Evolutionary conservation across 345 rosid genomes (phyloP).

Genomic region (Cardiospermum halicacabum): DNA sequence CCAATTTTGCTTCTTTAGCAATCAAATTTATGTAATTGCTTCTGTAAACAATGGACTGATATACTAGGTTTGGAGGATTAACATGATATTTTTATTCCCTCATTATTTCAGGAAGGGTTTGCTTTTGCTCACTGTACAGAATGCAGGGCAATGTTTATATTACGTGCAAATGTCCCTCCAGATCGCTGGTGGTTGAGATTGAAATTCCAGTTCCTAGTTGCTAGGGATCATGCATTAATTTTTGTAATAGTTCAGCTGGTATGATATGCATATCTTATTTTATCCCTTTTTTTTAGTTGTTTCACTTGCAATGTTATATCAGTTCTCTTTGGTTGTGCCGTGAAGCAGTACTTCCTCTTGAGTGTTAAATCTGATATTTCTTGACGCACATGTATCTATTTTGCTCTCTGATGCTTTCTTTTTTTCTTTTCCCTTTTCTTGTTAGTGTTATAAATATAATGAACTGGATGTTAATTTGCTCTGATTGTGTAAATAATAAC

Average conservation of each 20-base stretch:
- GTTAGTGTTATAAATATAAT: too few relatives aligned
- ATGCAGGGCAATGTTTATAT: constrained; percentile 85
- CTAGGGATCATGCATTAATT: constrained; percentile 88
- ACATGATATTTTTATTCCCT: constrained; percentile 1
- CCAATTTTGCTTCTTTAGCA: not conserved
- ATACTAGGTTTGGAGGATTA: constrained; percentile 9
- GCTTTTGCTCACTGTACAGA: constrained; percentile 99
- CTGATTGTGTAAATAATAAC: not conserved
- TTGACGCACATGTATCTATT: not conserved
- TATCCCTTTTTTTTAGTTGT: not conserved
- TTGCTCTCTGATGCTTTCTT: not conserved
- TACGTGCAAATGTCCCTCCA: constrained; percentile 93
- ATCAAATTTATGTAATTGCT: constrained; percentile 4
- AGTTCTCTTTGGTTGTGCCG: not conserved
- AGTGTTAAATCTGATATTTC: not conserved
- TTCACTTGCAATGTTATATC: not conserved
- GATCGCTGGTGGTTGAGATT: constrained; percentile 99
- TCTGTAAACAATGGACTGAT: not conserved
- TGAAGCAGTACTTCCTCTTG: not conserved
- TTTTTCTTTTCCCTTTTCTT: too few relatives aligned
- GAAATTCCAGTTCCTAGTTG: constrained; percentile 97
- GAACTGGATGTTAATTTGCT: not conserved
- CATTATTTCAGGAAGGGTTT: constrained; percentile 85
- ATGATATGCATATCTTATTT: constrained; percentile 16
- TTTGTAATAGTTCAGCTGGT: constrained; percentile 96